Conservation (phyloP, 345 rosid genomes). For the Capsella bursapastoris region DNA sequence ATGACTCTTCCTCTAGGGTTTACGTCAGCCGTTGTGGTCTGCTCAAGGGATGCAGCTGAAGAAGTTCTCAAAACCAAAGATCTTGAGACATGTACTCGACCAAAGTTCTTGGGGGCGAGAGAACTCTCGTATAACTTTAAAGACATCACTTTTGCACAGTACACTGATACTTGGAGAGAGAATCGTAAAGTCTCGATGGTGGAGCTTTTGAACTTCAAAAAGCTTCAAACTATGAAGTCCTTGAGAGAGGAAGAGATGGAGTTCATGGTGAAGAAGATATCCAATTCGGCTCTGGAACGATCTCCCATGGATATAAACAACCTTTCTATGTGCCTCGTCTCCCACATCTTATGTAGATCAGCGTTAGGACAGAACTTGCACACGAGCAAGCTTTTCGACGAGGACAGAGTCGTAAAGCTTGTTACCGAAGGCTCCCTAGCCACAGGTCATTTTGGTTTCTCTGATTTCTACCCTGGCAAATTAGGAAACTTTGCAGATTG, state of each 20-base stretch:
- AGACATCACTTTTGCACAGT: slow-evolving; percentile 51
- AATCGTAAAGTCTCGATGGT: slow-evolving; percentile 42
- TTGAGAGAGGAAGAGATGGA: slow-evolving; percentile 53
- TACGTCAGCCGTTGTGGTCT: slow-evolving; percentile 38
- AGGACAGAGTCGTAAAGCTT: slow-evolving; percentile 7
- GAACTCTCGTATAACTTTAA: slow-evolving; percentile 47
- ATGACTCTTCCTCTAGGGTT: slow-evolving; percentile 45
- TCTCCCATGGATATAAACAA: slow-evolving; percentile 39
- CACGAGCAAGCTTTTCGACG: slow-evolving; percentile 22
- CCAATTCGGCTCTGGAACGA: slow-evolving; percentile 6
- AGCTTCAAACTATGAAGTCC: slow-evolving; percentile 42
- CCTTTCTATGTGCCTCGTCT: slow-evolving; percentile 34
- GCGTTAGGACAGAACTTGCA: slow-evolving; percentile 54
- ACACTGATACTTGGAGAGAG: slow-evolving; percentile 48
- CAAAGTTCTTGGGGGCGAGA: slow-evolving; percentile 23
- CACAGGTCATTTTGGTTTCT: slow-evolving; percentile 20
- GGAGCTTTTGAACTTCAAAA: slow-evolving; percentile 49
- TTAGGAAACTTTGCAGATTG: slow-evolving; percentile 49
- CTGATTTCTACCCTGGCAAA: slow-evolving; percentile 45
- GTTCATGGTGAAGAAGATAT: slow-evolving; percentile 30
- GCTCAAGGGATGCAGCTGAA: slow-evolving; percentile 49
- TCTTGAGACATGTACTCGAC: slow-evolving; percentile 44
- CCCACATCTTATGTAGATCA: slow-evolving; percentile 43
- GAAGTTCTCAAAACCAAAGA: slow-evolving; percentile 50
- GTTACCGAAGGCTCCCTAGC: background rate